Base-by-base conservation (phyloP, 441 rosid genomes). In the Populus hybrid region DNA sequence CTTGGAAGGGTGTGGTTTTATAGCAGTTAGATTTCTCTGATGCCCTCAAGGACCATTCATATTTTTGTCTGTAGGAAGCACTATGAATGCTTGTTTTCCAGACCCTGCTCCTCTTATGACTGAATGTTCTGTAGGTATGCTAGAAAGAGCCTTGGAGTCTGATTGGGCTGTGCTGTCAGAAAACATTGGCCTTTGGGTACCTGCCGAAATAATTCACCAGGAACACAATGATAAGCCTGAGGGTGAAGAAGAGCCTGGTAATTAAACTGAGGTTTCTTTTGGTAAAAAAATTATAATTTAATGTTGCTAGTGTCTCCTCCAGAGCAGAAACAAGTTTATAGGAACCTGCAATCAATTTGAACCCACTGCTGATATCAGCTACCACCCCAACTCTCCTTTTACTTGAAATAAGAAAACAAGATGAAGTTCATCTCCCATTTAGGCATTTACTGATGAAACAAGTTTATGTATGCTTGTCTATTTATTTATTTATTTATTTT, bases 121-220 rank as follows among this genome's bases (percentile, higher is more conserved):
- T 74, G 65, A 59, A 76, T 59, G 57, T 73, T 72, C 40, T 82
- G 59, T 77, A 96, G 99, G 85, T 68, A 80, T 90, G 85, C 87
- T 94, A 67, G 83, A 79, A 79, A 92, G 85, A 89, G 94, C 93
- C 71, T 81, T 96, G 90, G 91, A 90, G 84, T 85, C 94, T 81
- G 86, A 88, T 79, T 94, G 98, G 98, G 89, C 86, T 82, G 84
- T 82, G 68, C 86, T 96, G 65, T 91, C 83, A 36, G 99, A 94
- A 85, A 91, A 91, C 46, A 87, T 96, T 76, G 99, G 98, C 67
- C 88, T 94, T 65, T 96, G 98, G 97, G 79, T 94, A 74, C 99
- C 99, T 42, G 73, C 81, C 81, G 94, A 91, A 83, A 82, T 90
- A 74, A 75, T 73, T 72, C 87, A 96, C 80, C 77, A 75, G 85